Evolutionary conservation across 768 basidiomycete genomes (phyloP).

Genomic region (Leccinum barrowsii): DNA sequence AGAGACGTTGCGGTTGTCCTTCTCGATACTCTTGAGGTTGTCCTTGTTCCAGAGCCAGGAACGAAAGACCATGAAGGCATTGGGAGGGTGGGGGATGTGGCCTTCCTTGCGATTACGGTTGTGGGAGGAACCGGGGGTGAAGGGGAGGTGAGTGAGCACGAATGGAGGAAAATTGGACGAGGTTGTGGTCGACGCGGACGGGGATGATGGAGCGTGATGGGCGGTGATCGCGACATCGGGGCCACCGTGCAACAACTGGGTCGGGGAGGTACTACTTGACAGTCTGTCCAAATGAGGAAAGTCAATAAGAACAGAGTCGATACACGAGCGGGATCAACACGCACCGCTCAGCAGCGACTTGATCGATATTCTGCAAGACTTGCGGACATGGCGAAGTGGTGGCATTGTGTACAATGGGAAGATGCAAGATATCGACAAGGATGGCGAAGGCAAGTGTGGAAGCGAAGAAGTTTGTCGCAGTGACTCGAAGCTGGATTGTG

Average conservation of each 20-base stretch:
- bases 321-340: conserved; percentile 21
- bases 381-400: conserved; percentile 33
- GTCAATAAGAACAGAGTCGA: conserved; percentile 28
- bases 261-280: conserved; percentile 11
- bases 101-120: conserved; percentile 38
- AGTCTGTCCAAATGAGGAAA: conserved; percentile 34
- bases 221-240: conserved; percentile 10
- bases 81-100: conserved; percentile 74
- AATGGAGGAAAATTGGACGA: conserved; percentile 17
- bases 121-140: conserved; percentile 37
- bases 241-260: conserved; percentile 23
- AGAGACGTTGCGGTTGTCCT: conserved; percentile 70
- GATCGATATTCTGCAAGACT: conserved; percentile 43
- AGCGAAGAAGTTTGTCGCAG: not conserved
- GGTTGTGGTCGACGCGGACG: conserved; percentile 17
- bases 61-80: conserved; percentile 84
- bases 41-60: conserved; percentile 58
- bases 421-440: not conserved
- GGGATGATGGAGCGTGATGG: not conserved
- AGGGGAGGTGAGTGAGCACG: conserved; percentile 25
- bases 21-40: conserved; percentile 50
- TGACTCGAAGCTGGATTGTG: not conserved
- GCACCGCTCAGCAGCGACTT: conserved; percentile 36
- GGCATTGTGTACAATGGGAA: conserved; percentile 26
- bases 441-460: not conserved